These are phyloP conservation scores for Inonotus obliquus DNA, from an alignment of 1,284 basidiomycete species.

Conservation along the genomic window DNA sequence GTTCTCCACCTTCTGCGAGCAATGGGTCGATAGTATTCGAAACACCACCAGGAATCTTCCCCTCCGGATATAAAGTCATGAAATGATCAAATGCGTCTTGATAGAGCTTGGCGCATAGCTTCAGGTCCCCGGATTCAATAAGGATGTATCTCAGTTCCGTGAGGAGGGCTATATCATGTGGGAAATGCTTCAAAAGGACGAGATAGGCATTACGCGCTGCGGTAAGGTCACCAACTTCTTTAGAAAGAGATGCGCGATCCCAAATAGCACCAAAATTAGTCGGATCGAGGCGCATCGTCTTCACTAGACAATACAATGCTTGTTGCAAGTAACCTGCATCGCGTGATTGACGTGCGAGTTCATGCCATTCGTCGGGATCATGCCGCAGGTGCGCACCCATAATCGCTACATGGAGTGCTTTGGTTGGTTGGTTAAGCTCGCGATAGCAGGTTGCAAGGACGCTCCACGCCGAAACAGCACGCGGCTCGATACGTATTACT, in stretches of 20 bases:
- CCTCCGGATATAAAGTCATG: conserved; percentile 22
- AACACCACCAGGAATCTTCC: conserved; percentile 30
- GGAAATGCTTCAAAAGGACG: conserved; percentile 70
- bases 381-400: conserved; percentile 87
- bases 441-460: conserved; percentile 80
- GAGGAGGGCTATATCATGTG: conserved; percentile 79
- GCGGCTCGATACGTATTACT: conserved; percentile 90
- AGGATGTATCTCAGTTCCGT: conserved; percentile 78
- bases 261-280: conserved; percentile 83
- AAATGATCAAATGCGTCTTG: conserved; percentile 53
- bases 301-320: conserved; percentile 88
- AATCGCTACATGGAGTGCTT: conserved; percentile 80
- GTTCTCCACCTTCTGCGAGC: conserved; percentile 31
- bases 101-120: conserved; percentile 59
- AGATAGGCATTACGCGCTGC: conserved; percentile 74
- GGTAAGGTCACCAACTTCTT: conserved; percentile 66
- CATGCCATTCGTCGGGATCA: conserved; percentile 85
- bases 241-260: conserved; percentile 84
- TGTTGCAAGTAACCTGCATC: conserved; percentile 74
- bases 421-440: conserved; percentile 62
- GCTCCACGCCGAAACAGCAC: conserved; percentile 80
- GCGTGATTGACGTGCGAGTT: conserved; percentile 73
- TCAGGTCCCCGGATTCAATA: conserved; percentile 62
- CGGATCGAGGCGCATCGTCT: conserved; percentile 77
- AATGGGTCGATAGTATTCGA: conserved; percentile 38